A percentile compares a stretch with the other conserved stretches of the same genome.
These are phyloP conservation scores for Aspergillus piperis DNA, from an alignment of 2,329 filamentous ascomycete genomes.

Conservation along the genomic window DNA sequence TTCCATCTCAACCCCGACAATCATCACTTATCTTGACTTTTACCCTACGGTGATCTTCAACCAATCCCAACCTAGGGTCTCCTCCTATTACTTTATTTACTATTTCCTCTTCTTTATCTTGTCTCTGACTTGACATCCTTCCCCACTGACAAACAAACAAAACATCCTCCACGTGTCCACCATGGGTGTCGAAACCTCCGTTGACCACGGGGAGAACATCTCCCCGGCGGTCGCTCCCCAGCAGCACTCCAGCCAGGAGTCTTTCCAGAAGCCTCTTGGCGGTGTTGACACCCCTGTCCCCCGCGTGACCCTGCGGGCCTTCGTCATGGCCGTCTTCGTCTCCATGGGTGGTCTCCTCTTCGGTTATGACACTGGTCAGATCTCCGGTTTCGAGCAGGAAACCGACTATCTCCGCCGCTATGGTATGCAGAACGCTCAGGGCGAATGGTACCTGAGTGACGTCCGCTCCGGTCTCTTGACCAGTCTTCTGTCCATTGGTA, in stretches of 20 bases:
- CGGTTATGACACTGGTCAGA: conserved; percentile 50
- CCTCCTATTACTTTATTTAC: not conserved
- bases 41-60: not conserved
- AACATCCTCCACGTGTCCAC: conserved; percentile 7
- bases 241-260: conserved; percentile 28
- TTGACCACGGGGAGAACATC: conserved; percentile 36
- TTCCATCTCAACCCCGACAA: not conserved
- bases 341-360: conserved; percentile 52
- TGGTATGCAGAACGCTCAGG: conserved; percentile 34
- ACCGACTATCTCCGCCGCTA: conserved; percentile 44
- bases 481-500: conserved; percentile 46
- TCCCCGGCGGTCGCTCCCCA: conserved; percentile 26
- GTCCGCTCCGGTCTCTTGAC: conserved; percentile 47
- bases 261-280: conserved; percentile 28
- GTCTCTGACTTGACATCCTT: not conserved
- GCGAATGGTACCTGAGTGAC: conserved; percentile 40
- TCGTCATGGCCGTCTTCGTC: conserved; percentile 47
- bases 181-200: conserved; percentile 34
- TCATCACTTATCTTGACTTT: not conserved
- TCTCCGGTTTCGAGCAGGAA: conserved; percentile 48
- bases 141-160: conserved; percentile 3
- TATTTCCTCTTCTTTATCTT: not conserved
- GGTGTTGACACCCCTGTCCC: conserved; percentile 36
- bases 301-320: conserved; percentile 39
- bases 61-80: not conserved